Conservation (phyloP, 2,329 filamentous ascomycete species). For the Curvularia spicifera region DNA sequence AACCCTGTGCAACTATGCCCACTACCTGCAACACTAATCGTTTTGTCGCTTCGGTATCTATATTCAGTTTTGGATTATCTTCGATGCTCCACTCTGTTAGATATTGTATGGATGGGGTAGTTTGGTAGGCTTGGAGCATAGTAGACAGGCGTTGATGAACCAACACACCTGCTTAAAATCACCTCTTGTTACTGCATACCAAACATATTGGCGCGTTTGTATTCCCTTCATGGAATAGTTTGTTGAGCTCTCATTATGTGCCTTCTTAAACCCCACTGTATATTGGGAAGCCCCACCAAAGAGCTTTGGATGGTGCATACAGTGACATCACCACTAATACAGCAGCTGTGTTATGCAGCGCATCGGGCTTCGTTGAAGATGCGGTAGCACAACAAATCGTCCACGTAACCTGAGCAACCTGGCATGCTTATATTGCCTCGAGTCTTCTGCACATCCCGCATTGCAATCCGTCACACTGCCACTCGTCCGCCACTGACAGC, state of each 20-base stretch:
- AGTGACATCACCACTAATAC: slow-evolving; percentile 29
- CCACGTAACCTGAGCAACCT: not conserved
- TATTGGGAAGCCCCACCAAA: slow-evolving; percentile 11
- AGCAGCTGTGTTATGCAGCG: slow-evolving; percentile 11
- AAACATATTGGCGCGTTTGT: not conserved
- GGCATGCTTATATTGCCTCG: slow-evolving; percentile 20
- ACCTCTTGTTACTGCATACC: not conserved
- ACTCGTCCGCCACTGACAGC: slow-evolving; percentile 11
- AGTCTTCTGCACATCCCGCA: slow-evolving; percentile 7
- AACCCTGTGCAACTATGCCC: not conserved
- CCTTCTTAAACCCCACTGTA: not conserved
- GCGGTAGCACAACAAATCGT: not conserved
- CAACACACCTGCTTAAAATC: not conserved
- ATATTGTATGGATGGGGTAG: not conserved
- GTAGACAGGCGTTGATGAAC: not conserved
- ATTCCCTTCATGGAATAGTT: not conserved
- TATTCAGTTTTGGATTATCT: not conserved
- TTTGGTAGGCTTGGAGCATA: not conserved
- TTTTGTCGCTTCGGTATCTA: not conserved
- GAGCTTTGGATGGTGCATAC: slow-evolving; percentile 10
- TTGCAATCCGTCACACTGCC: slow-evolving; percentile 1
- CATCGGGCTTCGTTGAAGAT: slow-evolving; percentile 3
- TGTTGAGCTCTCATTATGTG: not conserved
- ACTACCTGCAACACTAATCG: not conserved
- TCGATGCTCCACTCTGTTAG: not conserved